These are phyloP conservation scores for Eragrostis tef DNA, from an alignment of 202 grass and related monocot genomes.

Conservation along the genomic window DNA sequence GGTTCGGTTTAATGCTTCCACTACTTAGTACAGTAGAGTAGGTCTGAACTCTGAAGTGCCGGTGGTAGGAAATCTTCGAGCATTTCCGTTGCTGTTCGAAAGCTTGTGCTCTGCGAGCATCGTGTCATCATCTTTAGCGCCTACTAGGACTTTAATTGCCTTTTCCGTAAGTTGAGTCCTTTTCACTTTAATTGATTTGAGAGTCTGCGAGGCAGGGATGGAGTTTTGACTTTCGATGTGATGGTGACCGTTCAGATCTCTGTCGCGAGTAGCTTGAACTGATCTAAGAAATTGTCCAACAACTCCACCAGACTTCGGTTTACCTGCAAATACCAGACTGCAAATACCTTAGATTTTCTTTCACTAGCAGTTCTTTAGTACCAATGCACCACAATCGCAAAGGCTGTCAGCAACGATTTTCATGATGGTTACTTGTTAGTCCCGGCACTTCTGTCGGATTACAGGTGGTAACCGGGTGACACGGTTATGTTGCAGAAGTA, in stretches of 20 bases:
- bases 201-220: not conserved
- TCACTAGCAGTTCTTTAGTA: not conserved
- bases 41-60: not conserved
- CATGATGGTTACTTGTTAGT: not conserved
- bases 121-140: not conserved
- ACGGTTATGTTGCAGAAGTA: slow-evolving; percentile 17
- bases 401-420: not conserved
- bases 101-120: not conserved
- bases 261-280: not conserved
- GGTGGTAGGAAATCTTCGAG: not conserved
- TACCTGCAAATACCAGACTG: too few relatives aligned
- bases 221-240: slow-evolving; percentile 18
- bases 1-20: not conserved
- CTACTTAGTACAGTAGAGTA: not conserved
- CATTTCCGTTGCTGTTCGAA: not conserved
- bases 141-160: not conserved
- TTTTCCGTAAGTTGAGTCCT: slow-evolving; percentile 15
- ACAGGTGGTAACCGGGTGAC: slow-evolving; percentile 29
- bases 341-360: not conserved
- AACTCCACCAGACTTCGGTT: not conserved
- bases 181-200: slow-evolving; percentile 32
- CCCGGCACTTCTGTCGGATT: slow-evolving; percentile 23
- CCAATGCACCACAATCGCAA: not conserved
- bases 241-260: slow-evolving; percentile 36
- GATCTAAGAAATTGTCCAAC: slow-evolving; percentile 16